phyloP scores from a whole-genome alignment of 345 rosid species.

The Luvunga scandens region DNA sequence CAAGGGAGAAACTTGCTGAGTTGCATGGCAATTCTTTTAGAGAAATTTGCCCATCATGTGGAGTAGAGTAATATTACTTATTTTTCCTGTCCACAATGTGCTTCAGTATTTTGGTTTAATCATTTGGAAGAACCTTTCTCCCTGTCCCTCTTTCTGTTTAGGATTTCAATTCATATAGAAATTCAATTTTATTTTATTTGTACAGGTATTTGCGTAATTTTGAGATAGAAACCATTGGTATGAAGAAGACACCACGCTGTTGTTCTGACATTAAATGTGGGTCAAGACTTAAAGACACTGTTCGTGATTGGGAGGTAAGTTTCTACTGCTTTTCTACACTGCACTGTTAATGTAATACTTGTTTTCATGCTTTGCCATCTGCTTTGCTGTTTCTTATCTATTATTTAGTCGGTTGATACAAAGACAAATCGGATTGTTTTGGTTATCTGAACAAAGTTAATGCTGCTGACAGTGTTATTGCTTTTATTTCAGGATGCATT shows the following conservation, averaged over 20 bases:
- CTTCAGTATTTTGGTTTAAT: background rate
- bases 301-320: slow-evolving; percentile 97
- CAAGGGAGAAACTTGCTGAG: slow-evolving; percentile 95
- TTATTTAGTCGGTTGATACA: background rate
- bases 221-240: slow-evolving; percentile 92
- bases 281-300: slow-evolving; percentile 84
- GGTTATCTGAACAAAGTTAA: background rate
- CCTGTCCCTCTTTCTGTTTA: background rate
- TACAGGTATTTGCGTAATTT: slow-evolving; percentile 87
- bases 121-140: background rate
- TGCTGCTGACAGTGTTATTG: no score
- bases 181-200: background rate
- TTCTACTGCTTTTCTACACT: no score
- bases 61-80: slow-evolving; percentile 75
- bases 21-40: slow-evolving; percentile 91
- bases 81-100: background rate
- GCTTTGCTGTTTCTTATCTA: background rate
- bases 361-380: background rate
- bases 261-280: slow-evolving; percentile 70
- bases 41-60: slow-evolving; percentile 86
- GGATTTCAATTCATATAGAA: background rate
- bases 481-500: slow-evolving; percentile 67
- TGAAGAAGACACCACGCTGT: slow-evolving; percentile 84
- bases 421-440: background rate
- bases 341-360: no score